phyloP scores from a whole-genome alignment of 805 yeast genomes.

The Saturnispora silvae region DNA sequence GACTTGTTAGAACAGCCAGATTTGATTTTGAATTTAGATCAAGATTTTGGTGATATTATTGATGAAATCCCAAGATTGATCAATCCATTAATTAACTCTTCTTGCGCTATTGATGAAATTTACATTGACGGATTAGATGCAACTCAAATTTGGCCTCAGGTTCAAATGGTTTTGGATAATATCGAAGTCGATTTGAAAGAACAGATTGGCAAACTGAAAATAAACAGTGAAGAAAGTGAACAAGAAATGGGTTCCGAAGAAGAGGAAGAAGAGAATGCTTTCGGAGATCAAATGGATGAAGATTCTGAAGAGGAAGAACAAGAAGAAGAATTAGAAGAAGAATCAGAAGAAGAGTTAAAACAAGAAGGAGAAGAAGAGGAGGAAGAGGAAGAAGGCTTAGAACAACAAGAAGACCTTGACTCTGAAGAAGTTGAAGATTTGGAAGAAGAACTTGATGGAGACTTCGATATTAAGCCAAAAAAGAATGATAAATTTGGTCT shows the following conservation, averaged over 20 bases:
- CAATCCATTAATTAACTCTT: conserved; percentile 23
- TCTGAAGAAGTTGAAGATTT: conserved; percentile 25
- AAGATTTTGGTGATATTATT: conserved; percentile 9
- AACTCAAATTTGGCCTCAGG: conserved; percentile 89
- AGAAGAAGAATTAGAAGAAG: conserved; percentile 20
- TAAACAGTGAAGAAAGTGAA: conserved; percentile 19
- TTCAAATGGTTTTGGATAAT: conserved; percentile 72
- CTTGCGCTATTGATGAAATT: conserved; percentile 63
- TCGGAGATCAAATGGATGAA: conserved; percentile 13
- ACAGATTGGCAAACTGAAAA: conserved; percentile 33
- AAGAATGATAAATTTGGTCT: conserved; percentile 42
- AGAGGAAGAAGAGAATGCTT: conserved; percentile 19
- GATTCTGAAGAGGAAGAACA: conserved; percentile 24
- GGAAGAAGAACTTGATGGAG: conserved; percentile 12
- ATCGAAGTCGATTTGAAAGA: conserved; percentile 53
- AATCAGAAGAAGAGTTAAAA: conserved; percentile 22
- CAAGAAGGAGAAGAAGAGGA: conserved; percentile 28
- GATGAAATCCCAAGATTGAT: conserved; percentile 10
- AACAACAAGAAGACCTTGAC: conserved; percentile 32
- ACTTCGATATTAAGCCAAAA: conserved; percentile 19
- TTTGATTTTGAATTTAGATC: conserved; percentile 3
- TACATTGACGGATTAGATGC: conserved; percentile 82
- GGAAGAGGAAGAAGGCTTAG: conserved; percentile 43
- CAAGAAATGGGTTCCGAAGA: conserved; percentile 17
- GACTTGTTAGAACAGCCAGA: conserved; percentile 10